Base-by-base conservation (phyloP, 176 grass and related monocot genomes). In the maize (Zea mays) region DNA sequence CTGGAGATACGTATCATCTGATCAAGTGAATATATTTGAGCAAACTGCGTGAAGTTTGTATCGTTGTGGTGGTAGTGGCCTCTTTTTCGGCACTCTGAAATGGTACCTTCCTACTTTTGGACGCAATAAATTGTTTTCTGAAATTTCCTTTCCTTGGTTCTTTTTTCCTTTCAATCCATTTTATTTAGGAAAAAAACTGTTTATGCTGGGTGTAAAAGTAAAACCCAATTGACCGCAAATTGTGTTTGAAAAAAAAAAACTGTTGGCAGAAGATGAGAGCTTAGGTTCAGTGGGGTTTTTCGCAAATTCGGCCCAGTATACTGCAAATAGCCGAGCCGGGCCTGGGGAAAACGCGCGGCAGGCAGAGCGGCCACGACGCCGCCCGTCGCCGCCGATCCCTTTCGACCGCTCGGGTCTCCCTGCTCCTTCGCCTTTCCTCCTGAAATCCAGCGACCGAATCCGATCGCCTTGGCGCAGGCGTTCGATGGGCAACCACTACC, bases 401-500 rank as follows among this genome's bases (percentile, higher is more conserved):
- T 50, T 65, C 67, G 36, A 64, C 46, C 41, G 7, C 21, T 35
- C 8, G 3, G 19, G 8, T 57, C n/a, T 15, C 37, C 11, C 5
- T 8, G 13, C 41, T 49, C 45, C 16, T 9, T 41, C 75, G 34
- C 10, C 44, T 37, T 13, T 44, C 55, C 34, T 41, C 46, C 50
- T 39, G 44, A 65, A 45, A 77, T 44, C 74, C 65, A 62, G 62
- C 43, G 19, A 57, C n/a, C 42, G 39, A 75, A 62, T 66, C 61
- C 40, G 15, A 9, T 12, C 21, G 10, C 75, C 62, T 42, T 45
- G 12, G 17, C 12, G 17, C 41, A 0, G 38, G 37, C 38, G 48
- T n/a, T 15, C 72, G 34, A 80, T 78, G 74, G 77, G 66, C 69
- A 85, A 93, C 71, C 79, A 90, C 64, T 93, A 93, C 91, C 67